These are phyloP conservation scores for Boletus sp. DNA, from an alignment of 768 basidiomycete genomes.

Conservation along the genomic window DNA sequence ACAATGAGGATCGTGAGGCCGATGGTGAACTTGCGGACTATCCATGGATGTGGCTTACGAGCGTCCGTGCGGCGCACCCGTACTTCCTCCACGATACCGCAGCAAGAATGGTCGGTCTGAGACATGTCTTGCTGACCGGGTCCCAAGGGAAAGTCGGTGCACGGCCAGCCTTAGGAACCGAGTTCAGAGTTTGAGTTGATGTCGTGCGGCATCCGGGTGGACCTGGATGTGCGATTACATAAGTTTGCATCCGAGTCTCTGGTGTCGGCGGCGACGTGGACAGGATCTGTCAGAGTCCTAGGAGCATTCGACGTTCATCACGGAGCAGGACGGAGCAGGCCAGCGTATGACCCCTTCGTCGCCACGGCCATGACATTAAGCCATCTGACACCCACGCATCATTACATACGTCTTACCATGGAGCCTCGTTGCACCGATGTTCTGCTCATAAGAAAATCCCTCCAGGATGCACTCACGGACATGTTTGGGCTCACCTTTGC, in stretches of 20 bases:
- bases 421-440: conserved; percentile 34
- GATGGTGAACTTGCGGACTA: conserved; percentile 66
- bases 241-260: background rate
- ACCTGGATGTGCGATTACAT: conserved; percentile 20
- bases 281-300: background rate
- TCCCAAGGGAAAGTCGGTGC: background rate
- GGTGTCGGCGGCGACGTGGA: background rate
- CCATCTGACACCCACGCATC: conserved; percentile 21
- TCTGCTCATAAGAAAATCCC: conserved; percentile 47
- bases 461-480: conserved; percentile 54
- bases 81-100: conserved; percentile 54
- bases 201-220: conserved; percentile 12
- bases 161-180: background rate
- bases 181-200: conserved; percentile 7
- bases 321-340: background rate
- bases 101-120: conserved; percentile 30
- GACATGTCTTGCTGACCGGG: conserved; percentile 14
- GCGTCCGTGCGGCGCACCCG: conserved; percentile 38
- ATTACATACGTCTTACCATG: conserved; percentile 24
- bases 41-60: conserved; percentile 64
- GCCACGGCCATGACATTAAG: conserved; percentile 10
- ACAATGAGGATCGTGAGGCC: conserved; percentile 56
- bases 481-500: conserved; percentile 54
- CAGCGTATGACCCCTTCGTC: background rate
- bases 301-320: background rate